Evolutionary conservation across 441 rosid species (phyloP).

Genomic region (Arabidopsis hybrid): DNA sequence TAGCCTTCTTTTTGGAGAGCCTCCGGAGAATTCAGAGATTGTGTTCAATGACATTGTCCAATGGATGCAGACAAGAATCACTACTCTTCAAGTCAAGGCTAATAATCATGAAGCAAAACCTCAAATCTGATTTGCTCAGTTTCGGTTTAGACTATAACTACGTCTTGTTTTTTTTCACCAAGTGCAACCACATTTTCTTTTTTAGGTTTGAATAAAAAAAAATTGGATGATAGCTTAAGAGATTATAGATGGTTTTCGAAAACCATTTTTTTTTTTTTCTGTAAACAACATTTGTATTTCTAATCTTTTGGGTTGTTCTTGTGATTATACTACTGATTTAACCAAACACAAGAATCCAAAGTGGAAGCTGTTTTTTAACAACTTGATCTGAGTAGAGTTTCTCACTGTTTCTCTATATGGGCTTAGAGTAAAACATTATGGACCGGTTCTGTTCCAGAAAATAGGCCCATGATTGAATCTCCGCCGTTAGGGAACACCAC

Average conservation of each 20-base stretch:
- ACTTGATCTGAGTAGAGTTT: too few species aligned
- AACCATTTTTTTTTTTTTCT: background rate
- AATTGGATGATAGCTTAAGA: background rate
- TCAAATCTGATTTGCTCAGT: slow-evolving; percentile 22
- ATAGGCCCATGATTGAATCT: background rate
- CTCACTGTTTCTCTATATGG: background rate
- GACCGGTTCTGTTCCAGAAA: background rate
- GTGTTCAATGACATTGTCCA: slow-evolving; percentile 70
- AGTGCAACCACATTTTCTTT: background rate
- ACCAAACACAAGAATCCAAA: background rate
- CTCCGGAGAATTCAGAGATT: slow-evolving; percentile 54
- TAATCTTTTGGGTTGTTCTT: background rate
- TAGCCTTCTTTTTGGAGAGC: slow-evolving; percentile 80
- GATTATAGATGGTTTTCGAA: background rate
- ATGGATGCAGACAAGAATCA: slow-evolving; percentile 66
- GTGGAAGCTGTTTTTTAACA: background rate
- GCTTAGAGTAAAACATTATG: background rate
- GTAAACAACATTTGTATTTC: background rate
- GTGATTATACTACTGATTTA: background rate
- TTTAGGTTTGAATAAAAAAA: background rate
- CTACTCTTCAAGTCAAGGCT: slow-evolving; percentile 41
- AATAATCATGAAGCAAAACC: slow-evolving; percentile 16
- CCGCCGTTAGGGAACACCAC: background rate
- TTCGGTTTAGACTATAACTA: background rate
- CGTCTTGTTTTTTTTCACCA: slow-evolving; percentile 3